Evolutionary conservation across 495 filamentous ascomycete genomes (phyloP).

Genomic region (Aspergillus mulundensis): DNA sequence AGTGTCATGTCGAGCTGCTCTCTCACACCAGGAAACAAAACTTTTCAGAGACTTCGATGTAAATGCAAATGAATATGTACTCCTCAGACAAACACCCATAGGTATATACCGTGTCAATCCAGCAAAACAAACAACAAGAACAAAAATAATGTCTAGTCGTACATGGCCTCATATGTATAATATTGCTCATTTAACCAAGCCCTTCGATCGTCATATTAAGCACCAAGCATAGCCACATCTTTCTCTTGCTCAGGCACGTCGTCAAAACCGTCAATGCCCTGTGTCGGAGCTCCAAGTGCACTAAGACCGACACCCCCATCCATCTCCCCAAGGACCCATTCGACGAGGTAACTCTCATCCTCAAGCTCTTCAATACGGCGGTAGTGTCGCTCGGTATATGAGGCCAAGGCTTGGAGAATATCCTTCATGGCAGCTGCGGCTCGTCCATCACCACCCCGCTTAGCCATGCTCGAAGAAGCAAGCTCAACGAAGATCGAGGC

Average conservation of each 20-base stretch:
- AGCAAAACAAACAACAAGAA: constrained; percentile 12
- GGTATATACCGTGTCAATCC: constrained; percentile 13
- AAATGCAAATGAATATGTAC: constrained; percentile 20
- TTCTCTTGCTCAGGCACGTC: constrained; percentile 37
- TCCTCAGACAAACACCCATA: constrained; percentile 22
- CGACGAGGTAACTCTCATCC: constrained; percentile 92
- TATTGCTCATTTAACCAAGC: neutral
- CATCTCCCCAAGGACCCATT: constrained; percentile 92
- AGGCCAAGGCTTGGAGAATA: constrained; percentile 73
- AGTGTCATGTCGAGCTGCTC: neutral
- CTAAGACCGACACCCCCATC: constrained; percentile 56
- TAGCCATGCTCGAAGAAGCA: constrained; percentile 42
- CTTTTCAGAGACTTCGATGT: constrained; percentile 12
- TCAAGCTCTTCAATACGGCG: constrained; percentile 78
- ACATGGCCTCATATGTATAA: constrained; percentile 17
- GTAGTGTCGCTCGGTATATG: constrained; percentile 91
- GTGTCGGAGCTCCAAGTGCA: constrained; percentile 24
- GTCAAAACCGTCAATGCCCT: constrained; percentile 16
- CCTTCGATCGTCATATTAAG: constrained; percentile 14
- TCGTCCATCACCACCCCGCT: constrained; percentile 31
- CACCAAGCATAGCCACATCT: constrained; percentile 44
- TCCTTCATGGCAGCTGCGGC: constrained; percentile 69
- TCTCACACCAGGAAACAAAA: constrained; percentile 6
- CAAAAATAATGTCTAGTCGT: constrained; percentile 19
- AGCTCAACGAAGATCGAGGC: constrained; percentile 68